Evolutionary conservation across 176 grass and related monocot species (phyloP).

Genomic region (Zoysia japonica): DNA sequence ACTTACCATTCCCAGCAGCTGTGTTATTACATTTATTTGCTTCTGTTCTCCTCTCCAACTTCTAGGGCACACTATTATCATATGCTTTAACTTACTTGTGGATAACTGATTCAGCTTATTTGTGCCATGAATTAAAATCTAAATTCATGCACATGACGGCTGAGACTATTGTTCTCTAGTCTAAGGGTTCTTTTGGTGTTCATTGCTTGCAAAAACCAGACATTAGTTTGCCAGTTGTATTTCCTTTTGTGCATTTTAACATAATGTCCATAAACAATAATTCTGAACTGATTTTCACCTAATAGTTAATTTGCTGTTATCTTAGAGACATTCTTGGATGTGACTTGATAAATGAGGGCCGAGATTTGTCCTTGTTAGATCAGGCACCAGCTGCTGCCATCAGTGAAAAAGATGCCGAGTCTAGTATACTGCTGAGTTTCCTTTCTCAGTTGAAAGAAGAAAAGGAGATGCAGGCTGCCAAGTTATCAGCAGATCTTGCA

Average conservation of each 20-base stretch:
- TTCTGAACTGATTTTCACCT: constrained; percentile 32
- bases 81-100: constrained; percentile 17
- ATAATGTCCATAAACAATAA: constrained; percentile 27
- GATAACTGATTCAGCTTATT: constrained; percentile 27
- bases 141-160: constrained; percentile 1
- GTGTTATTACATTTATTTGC: constrained; percentile 19
- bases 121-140: constrained; percentile 22
- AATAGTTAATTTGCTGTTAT: constrained; percentile 38
- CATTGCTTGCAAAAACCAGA: background rate
- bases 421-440: constrained; percentile 67
- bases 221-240: background rate
- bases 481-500: constrained; percentile 59
- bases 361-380: constrained; percentile 59
- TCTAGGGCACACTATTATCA: background rate
- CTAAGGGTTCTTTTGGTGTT: constrained; percentile 20
- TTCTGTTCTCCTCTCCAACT: constrained; percentile 13
- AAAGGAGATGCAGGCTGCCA: constrained; percentile 75
- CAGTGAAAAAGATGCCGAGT: constrained; percentile 72
- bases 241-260: background rate
- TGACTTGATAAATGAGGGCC: constrained; percentile 73
- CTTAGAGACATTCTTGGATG: constrained; percentile 75
- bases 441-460: constrained; percentile 75
- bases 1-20: background rate
- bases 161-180: background rate
- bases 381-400: constrained; percentile 42